Conservation (phyloP, 306 rosid species). For the Fragaria vesca region DNA sequence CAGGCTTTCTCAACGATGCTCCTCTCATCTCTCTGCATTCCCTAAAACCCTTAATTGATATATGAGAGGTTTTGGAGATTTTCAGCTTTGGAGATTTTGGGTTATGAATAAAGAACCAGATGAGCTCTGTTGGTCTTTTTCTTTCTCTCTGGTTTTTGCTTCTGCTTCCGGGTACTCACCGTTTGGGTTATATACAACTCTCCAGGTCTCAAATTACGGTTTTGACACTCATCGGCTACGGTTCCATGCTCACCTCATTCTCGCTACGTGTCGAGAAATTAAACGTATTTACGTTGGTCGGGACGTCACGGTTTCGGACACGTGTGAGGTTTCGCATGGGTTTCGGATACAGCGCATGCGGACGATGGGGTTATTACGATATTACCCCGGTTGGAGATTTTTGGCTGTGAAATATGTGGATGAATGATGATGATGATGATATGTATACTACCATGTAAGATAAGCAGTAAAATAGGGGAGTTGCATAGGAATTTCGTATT, state of each 20-base stretch:
- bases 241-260: background rate
- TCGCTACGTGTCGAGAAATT: background rate
- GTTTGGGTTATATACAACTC: background rate
- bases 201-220: background rate
- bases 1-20: constrained; percentile 41
- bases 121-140: background rate
- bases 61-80: background rate
- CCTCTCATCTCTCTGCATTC: constrained; percentile 90
- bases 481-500: background rate
- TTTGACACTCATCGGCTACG: background rate
- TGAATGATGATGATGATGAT: background rate
- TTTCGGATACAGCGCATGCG: background rate
- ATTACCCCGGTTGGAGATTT: background rate
- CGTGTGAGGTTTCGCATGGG: background rate
- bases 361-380: background rate
- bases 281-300: background rate
- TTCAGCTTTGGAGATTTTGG: too few species aligned
- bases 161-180: background rate
- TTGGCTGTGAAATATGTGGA: background rate
- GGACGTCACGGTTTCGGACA: background rate
- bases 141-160: background rate
- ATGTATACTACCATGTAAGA: background rate
- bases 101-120: background rate
- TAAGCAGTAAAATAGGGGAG: background rate
- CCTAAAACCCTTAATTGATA: constrained; percentile 23